These are phyloP conservation scores for Coemansia sp. DNA, from an alignment of 192 early-diverging fungal genomes.

Conservation along the genomic window DNA sequence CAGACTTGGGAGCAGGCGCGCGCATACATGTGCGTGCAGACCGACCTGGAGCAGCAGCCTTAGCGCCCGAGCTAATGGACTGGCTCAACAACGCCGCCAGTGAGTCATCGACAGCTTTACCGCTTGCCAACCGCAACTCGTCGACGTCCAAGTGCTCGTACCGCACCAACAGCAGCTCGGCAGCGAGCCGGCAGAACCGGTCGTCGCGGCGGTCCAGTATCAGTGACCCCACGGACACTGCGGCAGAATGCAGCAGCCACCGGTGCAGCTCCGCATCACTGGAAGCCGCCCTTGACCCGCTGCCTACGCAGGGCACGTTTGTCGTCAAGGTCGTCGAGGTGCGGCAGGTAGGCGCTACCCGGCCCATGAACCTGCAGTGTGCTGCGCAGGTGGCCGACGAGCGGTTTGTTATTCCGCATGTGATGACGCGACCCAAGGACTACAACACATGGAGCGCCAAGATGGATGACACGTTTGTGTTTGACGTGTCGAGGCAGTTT, in stretches of 20 bases:
- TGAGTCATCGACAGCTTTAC: conserved; percentile 37
- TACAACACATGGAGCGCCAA: conserved; percentile 45
- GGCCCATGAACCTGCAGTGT: conserved; percentile 55
- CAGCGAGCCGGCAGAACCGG: conserved; percentile 37
- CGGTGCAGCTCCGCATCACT: background rate
- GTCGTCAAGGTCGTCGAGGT: conserved; percentile 53
- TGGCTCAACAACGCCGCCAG: conserved; percentile 50
- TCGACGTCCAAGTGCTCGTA: conserved; percentile 46
- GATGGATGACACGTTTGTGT: conserved; percentile 57
- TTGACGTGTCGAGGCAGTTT: conserved; percentile 51
- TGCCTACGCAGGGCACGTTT: conserved; percentile 42
- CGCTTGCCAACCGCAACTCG: conserved; percentile 35
- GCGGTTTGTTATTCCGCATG: conserved; percentile 50
- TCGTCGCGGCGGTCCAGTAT: conserved; percentile 42
- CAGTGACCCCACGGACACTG: background rate
- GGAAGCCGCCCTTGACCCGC: background rate
- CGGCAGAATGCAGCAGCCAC: background rate
- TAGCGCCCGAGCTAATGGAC: conserved; percentile 50
- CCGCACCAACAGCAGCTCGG: conserved; percentile 55
- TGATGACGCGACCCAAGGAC: conserved; percentile 33
- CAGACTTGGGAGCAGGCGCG: background rate
- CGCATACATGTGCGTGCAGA: conserved; percentile 46
- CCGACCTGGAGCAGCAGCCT: background rate
- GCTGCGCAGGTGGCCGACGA: conserved; percentile 52
- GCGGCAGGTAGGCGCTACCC: conserved; percentile 33